Evolutionary conservation across 1,284 basidiomycete genomes (phyloP).

Genomic region (Phellopilus nigrolimitatus): DNA sequence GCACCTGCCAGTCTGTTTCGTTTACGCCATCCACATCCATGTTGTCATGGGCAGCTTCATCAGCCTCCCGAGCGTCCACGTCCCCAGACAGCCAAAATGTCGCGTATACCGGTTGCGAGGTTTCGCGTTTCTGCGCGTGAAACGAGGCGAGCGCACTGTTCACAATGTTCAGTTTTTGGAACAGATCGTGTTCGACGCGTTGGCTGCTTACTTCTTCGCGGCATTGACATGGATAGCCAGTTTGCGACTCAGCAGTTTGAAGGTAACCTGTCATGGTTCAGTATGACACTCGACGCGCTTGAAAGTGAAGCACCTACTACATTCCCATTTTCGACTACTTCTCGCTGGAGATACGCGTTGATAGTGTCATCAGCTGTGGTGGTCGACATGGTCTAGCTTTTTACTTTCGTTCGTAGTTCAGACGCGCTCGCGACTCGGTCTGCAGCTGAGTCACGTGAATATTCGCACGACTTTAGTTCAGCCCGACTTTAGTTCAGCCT

Average conservation of each 20-base stretch:
- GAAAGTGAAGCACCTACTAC: conserved; percentile 42
- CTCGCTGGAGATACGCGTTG: conserved; percentile 56
- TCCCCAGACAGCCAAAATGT: conserved; percentile 66
- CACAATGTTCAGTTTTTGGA: not conserved
- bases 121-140: conserved; percentile 37
- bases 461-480: too few species aligned
- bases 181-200: not conserved
- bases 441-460: too few species aligned
- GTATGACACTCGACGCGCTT: conserved; percentile 1
- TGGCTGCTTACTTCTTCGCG: conserved; percentile 58
- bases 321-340: conserved; percentile 55
- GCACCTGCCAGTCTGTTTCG: conserved; percentile 39
- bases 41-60: conserved; percentile 31
- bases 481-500: too few species aligned
- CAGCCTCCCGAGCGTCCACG: conserved; percentile 17
- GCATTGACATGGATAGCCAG: conserved; percentile 64
- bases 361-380: conserved; percentile 43
- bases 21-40: conserved; percentile 39
- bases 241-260: conserved; percentile 63
- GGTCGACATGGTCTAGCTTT: not conserved
- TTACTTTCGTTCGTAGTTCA: not conserved
- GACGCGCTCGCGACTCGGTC: not conserved
- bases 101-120: conserved; percentile 45
- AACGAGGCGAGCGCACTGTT: conserved; percentile 59
- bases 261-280: conserved; percentile 54